phyloP scores from a whole-genome alignment of 768 basidiomycete species.

The Amanita jacksonii region DNA sequence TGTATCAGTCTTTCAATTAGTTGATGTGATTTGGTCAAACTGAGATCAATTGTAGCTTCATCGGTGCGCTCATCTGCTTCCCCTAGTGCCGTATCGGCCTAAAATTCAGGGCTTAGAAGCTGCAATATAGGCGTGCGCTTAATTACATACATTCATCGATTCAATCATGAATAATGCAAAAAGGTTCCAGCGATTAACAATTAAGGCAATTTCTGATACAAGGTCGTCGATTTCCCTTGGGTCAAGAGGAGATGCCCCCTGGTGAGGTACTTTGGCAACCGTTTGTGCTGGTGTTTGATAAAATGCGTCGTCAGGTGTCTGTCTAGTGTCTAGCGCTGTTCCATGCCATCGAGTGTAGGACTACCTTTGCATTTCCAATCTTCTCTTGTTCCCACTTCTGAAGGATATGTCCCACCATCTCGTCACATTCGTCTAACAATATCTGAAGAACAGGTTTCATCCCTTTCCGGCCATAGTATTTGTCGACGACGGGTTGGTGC shows the following conservation, averaged over 20 bases:
- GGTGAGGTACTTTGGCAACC: constrained; percentile 19
- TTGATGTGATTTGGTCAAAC: constrained; percentile 37
- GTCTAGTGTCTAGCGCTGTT: background rate
- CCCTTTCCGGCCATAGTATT: constrained; percentile 88
- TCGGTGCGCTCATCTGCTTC: background rate
- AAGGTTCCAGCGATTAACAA: constrained; percentile 87
- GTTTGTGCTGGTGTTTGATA: constrained; percentile 26
- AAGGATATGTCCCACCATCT: constrained; percentile 64
- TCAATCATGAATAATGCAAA: constrained; percentile 36
- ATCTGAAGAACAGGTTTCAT: constrained; percentile 74
- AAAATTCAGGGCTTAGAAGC: background rate
- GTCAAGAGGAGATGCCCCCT: constrained; percentile 57
- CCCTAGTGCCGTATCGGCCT: constrained; percentile 4
- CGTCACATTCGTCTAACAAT: constrained; percentile 80
- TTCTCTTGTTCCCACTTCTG: constrained; percentile 92
- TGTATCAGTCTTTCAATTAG: constrained; percentile 59
- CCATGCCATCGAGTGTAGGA: background rate
- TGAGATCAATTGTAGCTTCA: background rate
- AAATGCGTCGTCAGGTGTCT: constrained; percentile 38
- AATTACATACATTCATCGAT: background rate
- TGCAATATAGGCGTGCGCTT: background rate
- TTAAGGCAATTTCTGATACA: constrained; percentile 79
- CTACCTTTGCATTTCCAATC: constrained; percentile 68
- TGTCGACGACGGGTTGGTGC: constrained; percentile 95
- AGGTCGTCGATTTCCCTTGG: constrained; percentile 88